Conservation (phyloP, 2,329 filamentous ascomycete species). For the Penicillium sp. region DNA sequence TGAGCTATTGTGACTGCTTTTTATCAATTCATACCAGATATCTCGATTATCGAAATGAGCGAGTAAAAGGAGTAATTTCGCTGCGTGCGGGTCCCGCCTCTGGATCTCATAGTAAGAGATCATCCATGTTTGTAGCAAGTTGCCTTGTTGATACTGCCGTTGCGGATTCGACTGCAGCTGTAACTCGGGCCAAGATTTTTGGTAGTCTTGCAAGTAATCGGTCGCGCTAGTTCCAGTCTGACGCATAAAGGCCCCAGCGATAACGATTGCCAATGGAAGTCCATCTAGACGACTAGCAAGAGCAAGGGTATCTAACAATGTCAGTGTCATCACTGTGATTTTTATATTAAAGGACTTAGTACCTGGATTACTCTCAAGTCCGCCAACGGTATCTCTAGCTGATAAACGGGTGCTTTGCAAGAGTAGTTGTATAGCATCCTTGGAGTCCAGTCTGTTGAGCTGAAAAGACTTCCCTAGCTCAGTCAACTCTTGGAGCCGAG, state of each 20-base stretch:
- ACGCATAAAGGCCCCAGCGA: conserved; percentile 51
- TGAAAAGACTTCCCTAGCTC: conserved; percentile 39
- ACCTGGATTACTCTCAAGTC: conserved; percentile 20
- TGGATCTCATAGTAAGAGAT: conserved; percentile 46
- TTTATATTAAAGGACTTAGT: not conserved
- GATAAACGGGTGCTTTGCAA: conserved; percentile 19
- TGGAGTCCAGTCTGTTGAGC: conserved; percentile 37
- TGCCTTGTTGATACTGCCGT: conserved; percentile 30
- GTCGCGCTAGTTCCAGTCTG: conserved; percentile 41
- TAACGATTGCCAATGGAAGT: conserved; percentile 52
- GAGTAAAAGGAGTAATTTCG: conserved; percentile 46
- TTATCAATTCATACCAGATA: conserved; percentile 52
- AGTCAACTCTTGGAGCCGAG: conserved; percentile 37
- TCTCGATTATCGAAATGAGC: conserved; percentile 51
- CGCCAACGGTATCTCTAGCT: not conserved
- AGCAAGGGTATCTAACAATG: conserved; percentile 25
- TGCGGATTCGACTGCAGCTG: conserved; percentile 21
- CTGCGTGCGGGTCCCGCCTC: conserved; percentile 33
- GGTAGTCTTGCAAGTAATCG: conserved; percentile 49
- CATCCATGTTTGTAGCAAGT: conserved; percentile 41
- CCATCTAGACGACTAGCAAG: conserved; percentile 48
- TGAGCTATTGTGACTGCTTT: conserved; percentile 9
- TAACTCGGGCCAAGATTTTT: conserved; percentile 40
- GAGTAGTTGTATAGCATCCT: conserved; percentile 19
- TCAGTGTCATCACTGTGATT: conserved; percentile 13